phyloP scores from a whole-genome alignment of 176 grass and related monocot species.

The Eleusine coracana region DNA sequence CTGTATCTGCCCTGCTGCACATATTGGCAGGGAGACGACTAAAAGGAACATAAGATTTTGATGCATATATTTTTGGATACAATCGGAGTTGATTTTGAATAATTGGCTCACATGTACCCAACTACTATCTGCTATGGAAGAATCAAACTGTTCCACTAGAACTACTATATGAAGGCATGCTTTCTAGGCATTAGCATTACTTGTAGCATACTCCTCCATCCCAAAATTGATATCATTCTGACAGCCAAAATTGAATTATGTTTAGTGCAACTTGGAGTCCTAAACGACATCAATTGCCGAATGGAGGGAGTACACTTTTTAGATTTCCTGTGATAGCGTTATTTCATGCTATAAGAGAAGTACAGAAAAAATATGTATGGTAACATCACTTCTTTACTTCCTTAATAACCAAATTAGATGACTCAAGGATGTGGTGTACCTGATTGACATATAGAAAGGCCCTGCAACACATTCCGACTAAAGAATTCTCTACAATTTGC shows the following conservation, averaged over 20 bases:
- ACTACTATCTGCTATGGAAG: background rate
- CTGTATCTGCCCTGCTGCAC: background rate
- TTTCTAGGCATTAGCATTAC: background rate
- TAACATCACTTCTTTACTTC: background rate
- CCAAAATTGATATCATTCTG: no score
- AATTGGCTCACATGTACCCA: background rate
- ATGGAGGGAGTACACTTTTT: background rate
- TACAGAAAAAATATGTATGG: background rate
- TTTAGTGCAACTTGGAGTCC: no score
- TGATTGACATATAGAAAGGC: conserved; percentile 11
- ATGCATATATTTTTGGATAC: background rate
- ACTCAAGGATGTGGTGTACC: background rate
- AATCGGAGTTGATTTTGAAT: background rate
- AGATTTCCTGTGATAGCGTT: background rate
- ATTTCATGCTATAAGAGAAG: conserved; percentile 15
- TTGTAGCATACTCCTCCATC: background rate
- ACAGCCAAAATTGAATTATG: no score
- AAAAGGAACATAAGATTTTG: background rate
- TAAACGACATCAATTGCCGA: no score
- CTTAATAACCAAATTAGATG: background rate
- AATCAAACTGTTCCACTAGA: background rate
- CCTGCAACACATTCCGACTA: background rate
- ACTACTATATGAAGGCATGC: background rate
- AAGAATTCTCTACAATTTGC: conserved; percentile 6
- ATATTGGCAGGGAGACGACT: background rate